A percentile compares a stretch with the other conserved stretches of the same genome.
phyloP scores from a whole-genome alignment of 1,284 basidiomycete genomes.

The Chalciporus sp. region DNA sequence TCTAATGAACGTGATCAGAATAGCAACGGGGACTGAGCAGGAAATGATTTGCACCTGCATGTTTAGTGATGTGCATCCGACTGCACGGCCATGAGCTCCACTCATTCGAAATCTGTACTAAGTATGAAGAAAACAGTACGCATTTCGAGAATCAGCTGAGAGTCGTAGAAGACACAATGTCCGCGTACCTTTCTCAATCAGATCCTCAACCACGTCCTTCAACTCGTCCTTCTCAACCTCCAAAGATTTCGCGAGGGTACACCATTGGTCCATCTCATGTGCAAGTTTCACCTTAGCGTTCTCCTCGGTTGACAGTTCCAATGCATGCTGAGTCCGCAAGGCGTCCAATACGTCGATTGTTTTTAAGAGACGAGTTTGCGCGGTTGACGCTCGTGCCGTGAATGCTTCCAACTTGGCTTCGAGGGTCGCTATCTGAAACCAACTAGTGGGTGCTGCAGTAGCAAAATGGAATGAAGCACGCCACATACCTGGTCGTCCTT shows the following conservation, averaged over 20 bases:
- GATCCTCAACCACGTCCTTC: slow-evolving; percentile 51
- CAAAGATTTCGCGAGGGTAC: slow-evolving; percentile 35
- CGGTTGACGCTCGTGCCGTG: slow-evolving; percentile 44
- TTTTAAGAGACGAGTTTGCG: slow-evolving; percentile 50
- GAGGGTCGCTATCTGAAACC: slow-evolving; percentile 40
- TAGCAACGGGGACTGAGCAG: not conserved
- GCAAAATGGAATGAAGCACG: slow-evolving; percentile 1
- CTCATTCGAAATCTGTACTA: slow-evolving; percentile 58
- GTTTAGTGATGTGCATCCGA: slow-evolving; percentile 45
- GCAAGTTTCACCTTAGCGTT: slow-evolving; percentile 40
- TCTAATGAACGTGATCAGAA: slow-evolving; percentile 25
- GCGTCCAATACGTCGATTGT: slow-evolving; percentile 57
- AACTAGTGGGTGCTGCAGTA: not conserved
- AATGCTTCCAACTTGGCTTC: slow-evolving; percentile 43
- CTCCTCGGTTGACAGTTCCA: slow-evolving; percentile 44
- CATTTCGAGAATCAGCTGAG: not conserved
- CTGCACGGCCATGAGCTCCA: slow-evolving; percentile 54
- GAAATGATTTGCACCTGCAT: slow-evolving; percentile 37
- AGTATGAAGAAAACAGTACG: not conserved
- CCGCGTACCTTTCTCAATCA: slow-evolving; percentile 60
- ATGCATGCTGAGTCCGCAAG: slow-evolving; percentile 40
- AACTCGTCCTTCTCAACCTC: slow-evolving; percentile 57
- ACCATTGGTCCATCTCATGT: slow-evolving; percentile 42
- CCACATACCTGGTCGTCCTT: slow-evolving; percentile 36
- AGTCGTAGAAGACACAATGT: not conserved